A percentile compares a stretch with the other conserved stretches of the same genome.
Conservation (phyloP, 2,329 filamentous ascomycete genomes). For the Apiospora aurea region DNA sequence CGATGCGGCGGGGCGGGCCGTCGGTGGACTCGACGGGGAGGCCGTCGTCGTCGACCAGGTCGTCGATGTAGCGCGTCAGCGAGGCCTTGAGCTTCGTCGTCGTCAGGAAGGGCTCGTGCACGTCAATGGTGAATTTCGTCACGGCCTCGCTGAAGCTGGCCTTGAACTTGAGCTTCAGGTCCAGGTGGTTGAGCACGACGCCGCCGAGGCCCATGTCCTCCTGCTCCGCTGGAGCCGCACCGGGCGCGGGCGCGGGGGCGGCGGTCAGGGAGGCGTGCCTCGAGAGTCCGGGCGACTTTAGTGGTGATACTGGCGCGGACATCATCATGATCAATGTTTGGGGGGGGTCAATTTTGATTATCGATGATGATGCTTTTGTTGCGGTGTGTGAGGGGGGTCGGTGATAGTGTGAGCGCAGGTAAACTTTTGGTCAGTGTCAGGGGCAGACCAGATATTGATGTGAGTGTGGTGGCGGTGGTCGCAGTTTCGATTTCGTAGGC, state of each 20-base stretch:
- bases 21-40: constrained; percentile 18
- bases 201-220: neutral
- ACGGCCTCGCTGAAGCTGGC: constrained; percentile 24
- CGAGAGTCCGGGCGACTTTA: neutral
- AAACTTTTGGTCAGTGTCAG: neutral
- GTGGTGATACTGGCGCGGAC: neutral
- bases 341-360: neutral
- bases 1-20: constrained; percentile 22
- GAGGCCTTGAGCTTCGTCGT: constrained; percentile 22
- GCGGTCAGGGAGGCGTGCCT: no score
- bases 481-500: neutral
- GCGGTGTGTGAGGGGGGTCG: neutral
- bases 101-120: constrained; percentile 22
- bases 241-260: neutral
- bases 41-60: constrained; percentile 11
- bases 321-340: neutral
- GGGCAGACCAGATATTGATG: neutral
- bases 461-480: neutral
- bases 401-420: neutral
- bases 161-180: constrained; percentile 24
- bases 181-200: constrained; percentile 4
- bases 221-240: neutral
- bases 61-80: constrained; percentile 20
- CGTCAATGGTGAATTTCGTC: constrained; percentile 19
- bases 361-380: neutral